Conservation (phyloP, 805 yeast species). For the Ogataea allantospora region DNA sequence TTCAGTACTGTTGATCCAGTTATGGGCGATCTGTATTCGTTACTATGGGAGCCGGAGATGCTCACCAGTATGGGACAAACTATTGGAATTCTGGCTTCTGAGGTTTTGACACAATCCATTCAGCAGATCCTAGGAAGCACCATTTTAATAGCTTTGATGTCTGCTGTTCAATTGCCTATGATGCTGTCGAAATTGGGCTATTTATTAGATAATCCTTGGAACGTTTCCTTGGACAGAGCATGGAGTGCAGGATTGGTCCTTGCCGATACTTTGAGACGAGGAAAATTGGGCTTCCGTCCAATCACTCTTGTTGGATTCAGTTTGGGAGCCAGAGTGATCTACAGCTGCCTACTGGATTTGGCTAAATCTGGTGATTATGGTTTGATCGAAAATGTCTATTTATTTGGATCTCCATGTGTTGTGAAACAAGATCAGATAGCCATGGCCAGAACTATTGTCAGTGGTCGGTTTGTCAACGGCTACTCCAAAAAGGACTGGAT, state of each 20-base stretch:
- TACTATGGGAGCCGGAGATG: slow-evolving; percentile 98
- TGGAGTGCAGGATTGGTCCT: slow-evolving; percentile 92
- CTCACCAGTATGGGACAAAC: slow-evolving; percentile 95
- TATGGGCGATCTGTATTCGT: slow-evolving; percentile 92
- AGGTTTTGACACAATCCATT: slow-evolving; percentile 85
- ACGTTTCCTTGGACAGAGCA: slow-evolving; percentile 92
- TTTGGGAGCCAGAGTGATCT: slow-evolving; percentile 87
- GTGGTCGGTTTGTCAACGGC: slow-evolving; percentile 88
- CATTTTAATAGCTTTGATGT: slow-evolving; percentile 82
- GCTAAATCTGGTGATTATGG: slow-evolving; percentile 87
- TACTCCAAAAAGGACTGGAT: slow-evolving; percentile 94
- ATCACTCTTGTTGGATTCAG: slow-evolving; percentile 91
- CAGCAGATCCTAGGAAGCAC: slow-evolving; percentile 96
- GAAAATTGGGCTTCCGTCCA: slow-evolving; percentile 90
- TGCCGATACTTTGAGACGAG: slow-evolving; percentile 85
- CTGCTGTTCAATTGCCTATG: slow-evolving; percentile 92
- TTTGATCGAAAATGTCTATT: slow-evolving; percentile 78
- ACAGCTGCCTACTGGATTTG: slow-evolving; percentile 83
- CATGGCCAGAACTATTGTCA: slow-evolving; percentile 78
- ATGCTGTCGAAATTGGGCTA: slow-evolving; percentile 85
- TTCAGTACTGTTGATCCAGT: slow-evolving; percentile 96
- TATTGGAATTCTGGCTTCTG: slow-evolving; percentile 87
- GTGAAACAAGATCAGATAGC: slow-evolving; percentile 74
- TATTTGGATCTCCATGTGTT: slow-evolving; percentile 88
- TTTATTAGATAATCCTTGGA: slow-evolving; percentile 95